Base-by-base conservation (phyloP, 192 early-diverging fungal species). In the Funneliformis mosseae region DNA sequence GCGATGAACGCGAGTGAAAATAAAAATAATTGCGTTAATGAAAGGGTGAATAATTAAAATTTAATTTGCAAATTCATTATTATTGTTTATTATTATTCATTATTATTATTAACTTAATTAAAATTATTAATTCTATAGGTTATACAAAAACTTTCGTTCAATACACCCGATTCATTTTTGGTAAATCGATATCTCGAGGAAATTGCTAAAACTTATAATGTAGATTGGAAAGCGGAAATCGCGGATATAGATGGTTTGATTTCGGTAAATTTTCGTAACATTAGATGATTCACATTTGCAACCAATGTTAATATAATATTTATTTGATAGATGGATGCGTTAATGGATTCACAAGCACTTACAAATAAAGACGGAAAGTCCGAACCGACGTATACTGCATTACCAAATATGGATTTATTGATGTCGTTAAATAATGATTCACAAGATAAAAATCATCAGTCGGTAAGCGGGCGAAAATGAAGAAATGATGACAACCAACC, bases 111-210 rank as follows among this genome's bases (percentile, higher is more conserved):
- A n/a, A n/a, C n/a, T n/a, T n/a, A n/a, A 82, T 39, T 74, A 18
- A 46, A 27, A 14, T 50, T 75, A 11, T 81, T 23, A 28, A 21
- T 60, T 33, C 10, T 18, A 11, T 83, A 94, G 95, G 86, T 98
- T 76, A 85, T 96, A 76, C 89, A 91, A 83, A 98, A 96, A 81
- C 86, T 98, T 6, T 84, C 87, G 33, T 89, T 95, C 21, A 84
- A 91, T 80, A 91, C 95, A n/a, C 95, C 96, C 2, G 92, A 96
- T 67, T 74, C 87, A 3, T 88, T 91, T 41, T 88, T 98, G 9
- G 95, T 98, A 23, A 88, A 92, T 48, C 85, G 94, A 77, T 98
- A 98, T 81, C 82, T 98, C 50, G 94, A 93, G 76, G 94, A 95
- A 78, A 97, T 98, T 81, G 96, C 97, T 41, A 91, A 87, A 61